Evolutionary conservation across 1,284 basidiomycete genomes (phyloP).

Genomic region (Entoloma clypeatum): DNA sequence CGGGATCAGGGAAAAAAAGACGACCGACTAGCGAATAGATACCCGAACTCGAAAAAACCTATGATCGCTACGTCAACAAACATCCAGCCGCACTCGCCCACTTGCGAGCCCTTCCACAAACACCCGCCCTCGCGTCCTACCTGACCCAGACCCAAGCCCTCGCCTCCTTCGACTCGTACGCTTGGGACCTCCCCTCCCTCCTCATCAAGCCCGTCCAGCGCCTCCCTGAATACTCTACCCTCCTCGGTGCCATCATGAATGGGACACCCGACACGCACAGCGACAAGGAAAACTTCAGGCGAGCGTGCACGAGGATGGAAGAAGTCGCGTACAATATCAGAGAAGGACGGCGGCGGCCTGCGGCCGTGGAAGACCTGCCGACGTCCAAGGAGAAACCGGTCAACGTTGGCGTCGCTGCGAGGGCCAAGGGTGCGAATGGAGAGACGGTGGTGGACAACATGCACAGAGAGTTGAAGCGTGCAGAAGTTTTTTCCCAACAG

Average conservation of each 20-base stretch:
- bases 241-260: slow-evolving; percentile 78
- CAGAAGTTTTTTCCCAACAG: slow-evolving; percentile 51
- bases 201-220: slow-evolving; percentile 92
- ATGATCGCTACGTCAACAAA: slow-evolving; percentile 83
- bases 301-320: slow-evolving; percentile 69
- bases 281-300: slow-evolving; percentile 64
- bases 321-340: slow-evolving; percentile 83
- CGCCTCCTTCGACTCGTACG: slow-evolving; percentile 75
- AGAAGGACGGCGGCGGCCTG: slow-evolving; percentile 79
- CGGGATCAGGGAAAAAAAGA: too few relatives aligned
- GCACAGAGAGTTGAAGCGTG: slow-evolving; percentile 51
- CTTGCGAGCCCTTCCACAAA: slow-evolving; percentile 53
- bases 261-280: slow-evolving; percentile 75
- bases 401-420: slow-evolving; percentile 33
- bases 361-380: slow-evolving; percentile 77
- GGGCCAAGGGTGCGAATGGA: slow-evolving; percentile 38
- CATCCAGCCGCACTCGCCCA: slow-evolving; percentile 77
- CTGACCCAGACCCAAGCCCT: slow-evolving; percentile 65
- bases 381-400: slow-evolving; percentile 46
- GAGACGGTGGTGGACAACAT: slow-evolving; percentile 55
- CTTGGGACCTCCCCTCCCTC: slow-evolving; percentile 91
- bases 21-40: slow-evolving; percentile 47
- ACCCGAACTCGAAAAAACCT: slow-evolving; percentile 73
- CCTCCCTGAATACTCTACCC: slow-evolving; percentile 86
- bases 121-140: slow-evolving; percentile 60